A percentile compares a stretch with the other conserved stretches of the same genome.
phyloP scores from a whole-genome alignment of 1,284 basidiomycete genomes.

The Ustanciosporium gigantosporum region DNA sequence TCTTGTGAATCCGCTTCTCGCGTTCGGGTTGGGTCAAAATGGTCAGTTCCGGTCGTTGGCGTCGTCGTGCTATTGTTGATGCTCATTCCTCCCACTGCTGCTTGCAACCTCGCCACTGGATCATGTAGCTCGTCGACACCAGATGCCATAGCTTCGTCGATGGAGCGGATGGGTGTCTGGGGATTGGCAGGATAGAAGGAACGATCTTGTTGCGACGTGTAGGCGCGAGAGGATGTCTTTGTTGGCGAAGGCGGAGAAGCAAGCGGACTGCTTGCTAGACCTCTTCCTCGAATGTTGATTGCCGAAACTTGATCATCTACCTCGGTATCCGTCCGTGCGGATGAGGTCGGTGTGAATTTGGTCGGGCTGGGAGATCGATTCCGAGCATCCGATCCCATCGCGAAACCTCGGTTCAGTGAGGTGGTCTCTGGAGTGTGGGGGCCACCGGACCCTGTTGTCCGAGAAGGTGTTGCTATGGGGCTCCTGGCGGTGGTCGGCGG shows the following conservation, averaged over 20 bases:
- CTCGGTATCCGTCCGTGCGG: slow-evolving; percentile 3
- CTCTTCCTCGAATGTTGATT: slow-evolving; percentile 27
- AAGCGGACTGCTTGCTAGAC: slow-evolving; percentile 4
- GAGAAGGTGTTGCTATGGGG: slow-evolving; percentile 13
- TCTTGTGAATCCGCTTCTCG: too few species aligned
- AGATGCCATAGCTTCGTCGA: slow-evolving; percentile 33
- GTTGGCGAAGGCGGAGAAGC: slow-evolving; percentile 4
- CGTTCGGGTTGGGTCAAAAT: too few species aligned
- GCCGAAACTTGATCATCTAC: slow-evolving; percentile 21
- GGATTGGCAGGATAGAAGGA: neutral
- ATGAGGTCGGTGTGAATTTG: slow-evolving; percentile 19
- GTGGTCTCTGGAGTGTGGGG: slow-evolving; percentile 23
- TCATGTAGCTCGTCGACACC: slow-evolving; percentile 12
- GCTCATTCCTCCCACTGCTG: slow-evolving; percentile 21
- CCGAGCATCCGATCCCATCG: too few species aligned
- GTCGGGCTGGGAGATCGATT: slow-evolving; percentile 34
- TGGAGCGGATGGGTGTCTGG: slow-evolving; percentile 19
- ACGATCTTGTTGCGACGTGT: neutral
- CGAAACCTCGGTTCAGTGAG: slow-evolving; percentile 11
- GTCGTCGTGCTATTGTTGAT: neutral
- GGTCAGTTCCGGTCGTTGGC: neutral
- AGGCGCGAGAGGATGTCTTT: slow-evolving; percentile 6
- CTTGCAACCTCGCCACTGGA: slow-evolving; percentile 18
- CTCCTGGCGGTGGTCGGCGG: slow-evolving; percentile 6
- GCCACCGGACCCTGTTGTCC: neutral